Conservation (phyloP, 2,329 filamentous ascomycete genomes). For the Sordariomycetes sp. region DNA sequence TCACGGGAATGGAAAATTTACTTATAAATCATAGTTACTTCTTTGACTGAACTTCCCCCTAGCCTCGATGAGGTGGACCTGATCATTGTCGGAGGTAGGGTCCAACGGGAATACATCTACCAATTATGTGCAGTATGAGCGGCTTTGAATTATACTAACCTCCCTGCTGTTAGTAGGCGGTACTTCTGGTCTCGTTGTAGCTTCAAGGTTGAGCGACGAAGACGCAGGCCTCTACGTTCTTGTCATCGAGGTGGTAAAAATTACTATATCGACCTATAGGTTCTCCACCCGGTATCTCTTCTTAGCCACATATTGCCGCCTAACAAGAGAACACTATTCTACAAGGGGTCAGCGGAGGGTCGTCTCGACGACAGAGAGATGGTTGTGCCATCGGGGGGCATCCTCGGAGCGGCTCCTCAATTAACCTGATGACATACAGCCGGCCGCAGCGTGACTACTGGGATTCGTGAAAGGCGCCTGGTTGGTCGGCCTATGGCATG, state of each 20-base stretch:
- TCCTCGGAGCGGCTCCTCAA: slow-evolving; percentile 18
- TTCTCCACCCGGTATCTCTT: slow-evolving; percentile 12
- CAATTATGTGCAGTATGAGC: neutral
- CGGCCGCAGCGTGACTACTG: slow-evolving; percentile 17
- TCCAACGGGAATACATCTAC: neutral
- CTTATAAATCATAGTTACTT: neutral
- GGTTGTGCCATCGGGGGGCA: slow-evolving; percentile 12
- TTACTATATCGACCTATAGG: slow-evolving; percentile 12
- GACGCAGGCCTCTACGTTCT: slow-evolving; percentile 14
- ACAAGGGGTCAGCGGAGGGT: slow-evolving; percentile 11
- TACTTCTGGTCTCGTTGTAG: slow-evolving; percentile 13
- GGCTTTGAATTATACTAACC: neutral
- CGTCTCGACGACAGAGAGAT: slow-evolving; percentile 10
- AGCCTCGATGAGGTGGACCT: slow-evolving; percentile 9
- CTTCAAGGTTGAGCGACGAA: slow-evolving; percentile 13
- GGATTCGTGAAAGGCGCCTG: slow-evolving; percentile 18
- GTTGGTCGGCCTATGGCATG: slow-evolving; percentile 18
- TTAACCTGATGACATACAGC: slow-evolving; percentile 19
- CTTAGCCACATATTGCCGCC: slow-evolving; percentile 10
- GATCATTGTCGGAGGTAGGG: slow-evolving; percentile 11
- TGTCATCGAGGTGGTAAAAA: slow-evolving; percentile 14
- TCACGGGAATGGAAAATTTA: neutral
- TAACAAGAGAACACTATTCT: slow-evolving; percentile 11
- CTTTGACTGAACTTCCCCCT: neutral
- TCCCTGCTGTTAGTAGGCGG: slow-evolving; percentile 10